Evolutionary conservation across 169 alveolate species (phyloP).

Genomic region (Toxoplasma gondii): DNA sequence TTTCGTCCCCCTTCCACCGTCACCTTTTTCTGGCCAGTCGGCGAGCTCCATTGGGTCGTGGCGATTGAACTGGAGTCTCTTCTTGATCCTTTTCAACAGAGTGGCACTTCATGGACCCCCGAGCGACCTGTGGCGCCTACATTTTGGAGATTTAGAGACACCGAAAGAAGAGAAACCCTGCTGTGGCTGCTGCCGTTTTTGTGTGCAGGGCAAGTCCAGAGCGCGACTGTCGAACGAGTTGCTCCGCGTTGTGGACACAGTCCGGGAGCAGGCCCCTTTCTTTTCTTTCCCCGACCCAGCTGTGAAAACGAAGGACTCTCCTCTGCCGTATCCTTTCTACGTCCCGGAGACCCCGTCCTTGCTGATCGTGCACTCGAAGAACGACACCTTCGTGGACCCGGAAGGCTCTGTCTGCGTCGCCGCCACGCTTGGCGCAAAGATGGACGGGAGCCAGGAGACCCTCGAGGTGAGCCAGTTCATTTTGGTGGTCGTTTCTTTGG

Average conservation of each 20-base stretch:
- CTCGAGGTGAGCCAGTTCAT: not conserved
- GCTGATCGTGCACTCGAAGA: slow-evolving; percentile 30
- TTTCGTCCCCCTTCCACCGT: not conserved
- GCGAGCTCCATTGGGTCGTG: too few species aligned
- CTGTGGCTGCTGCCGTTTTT: not conserved
- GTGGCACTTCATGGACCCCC: too few species aligned
- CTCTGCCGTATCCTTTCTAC: slow-evolving; percentile 10
- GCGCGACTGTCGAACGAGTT: slow-evolving; percentile 21
- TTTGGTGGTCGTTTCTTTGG: too few species aligned
- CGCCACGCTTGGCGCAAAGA: not conserved
- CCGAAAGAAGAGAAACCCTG: too few species aligned
- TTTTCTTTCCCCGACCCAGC: slow-evolving; percentile 1
- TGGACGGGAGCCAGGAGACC: slow-evolving; percentile 1
- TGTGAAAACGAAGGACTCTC: not conserved
- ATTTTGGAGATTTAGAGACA: too few species aligned
- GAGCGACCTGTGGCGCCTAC: too few species aligned
- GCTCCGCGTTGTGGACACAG: not conserved
- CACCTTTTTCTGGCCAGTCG: too few species aligned
- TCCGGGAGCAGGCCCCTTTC: slow-evolving; percentile 3
- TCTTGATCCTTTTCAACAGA: too few species aligned
- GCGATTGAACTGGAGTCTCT: too few species aligned
- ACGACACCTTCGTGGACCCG: slow-evolving; percentile 35
- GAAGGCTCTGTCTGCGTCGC: slow-evolving; percentile 20
- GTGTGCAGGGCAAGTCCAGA: slow-evolving; percentile 22
- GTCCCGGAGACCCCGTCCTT: not conserved